Base-by-base conservation (phyloP, 2,329 filamentous ascomycete genomes). In the Microdochium paspali region DNA sequence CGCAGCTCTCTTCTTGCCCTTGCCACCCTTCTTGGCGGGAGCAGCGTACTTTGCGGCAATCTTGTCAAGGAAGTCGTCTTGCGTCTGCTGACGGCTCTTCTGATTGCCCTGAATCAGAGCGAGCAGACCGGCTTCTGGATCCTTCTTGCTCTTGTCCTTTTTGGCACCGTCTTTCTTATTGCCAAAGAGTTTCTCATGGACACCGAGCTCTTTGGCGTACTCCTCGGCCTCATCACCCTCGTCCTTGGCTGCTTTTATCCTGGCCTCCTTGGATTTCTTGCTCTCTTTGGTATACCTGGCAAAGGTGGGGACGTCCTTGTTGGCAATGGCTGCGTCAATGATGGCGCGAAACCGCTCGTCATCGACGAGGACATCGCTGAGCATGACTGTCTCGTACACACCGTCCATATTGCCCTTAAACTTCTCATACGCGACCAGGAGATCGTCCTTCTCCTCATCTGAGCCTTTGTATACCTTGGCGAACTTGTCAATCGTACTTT, bases 351-450 rank as follows among this genome's bases (percentile, higher is more conserved):
- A 96, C 9, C 93, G 76, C 47, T 85, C 83, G 56, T 98, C 93
- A 55, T 98, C 93, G 47, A 85, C 81, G 2, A 89, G 61, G 10
- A 90, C 82, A 59, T 91, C 78, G 56, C 88, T 94, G 42, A 96
- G 74, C 82, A 98, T 95, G 35, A 98, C 85, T 0, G 72, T 70
- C 61, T 90, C 80, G 65, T 94, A 97, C 1, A 98, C 68, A 18
- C 66, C 67, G 57, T 85, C 79, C 79, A 97, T 82, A 51, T 86
- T 74, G 28, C 93, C 93, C 60, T 88, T 73, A 58, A 69, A 70
- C 53, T 82, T 72, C 56, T 81, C 80, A 66, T 91, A 98, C 2
- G 87, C 86, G 12, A 74, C 70, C 4, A 98, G 70, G 1, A 98
- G 57, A 61, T 94, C 90, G 44, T 77, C 73, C 56, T 76, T 79